These are phyloP conservation scores for Malus sylvestris DNA, from an alignment of 306 rosid genomes.

Conservation along the genomic window DNA sequence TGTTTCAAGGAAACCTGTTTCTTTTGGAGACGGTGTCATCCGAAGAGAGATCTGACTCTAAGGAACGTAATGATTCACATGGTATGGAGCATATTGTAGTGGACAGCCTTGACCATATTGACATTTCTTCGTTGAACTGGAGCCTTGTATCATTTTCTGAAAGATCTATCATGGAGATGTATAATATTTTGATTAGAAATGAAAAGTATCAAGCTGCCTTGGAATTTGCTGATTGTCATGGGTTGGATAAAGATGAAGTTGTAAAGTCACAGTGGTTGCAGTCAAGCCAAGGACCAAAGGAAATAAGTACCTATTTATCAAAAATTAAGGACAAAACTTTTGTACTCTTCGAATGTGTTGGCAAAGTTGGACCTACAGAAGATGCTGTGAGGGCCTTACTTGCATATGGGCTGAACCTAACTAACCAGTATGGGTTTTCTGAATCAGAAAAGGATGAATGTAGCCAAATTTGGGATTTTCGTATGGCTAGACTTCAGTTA, in stretches of 20 bases:
- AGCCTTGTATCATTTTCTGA: conserved; percentile 60
- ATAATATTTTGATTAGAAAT: conserved; percentile 48
- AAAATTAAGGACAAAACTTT: conserved; percentile 64
- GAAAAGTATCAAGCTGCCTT: conserved; percentile 64
- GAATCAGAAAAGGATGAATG: conserved; percentile 36
- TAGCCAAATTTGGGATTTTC: conserved; percentile 58
- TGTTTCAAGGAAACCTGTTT: conserved; percentile 49
- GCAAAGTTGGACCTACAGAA: conserved; percentile 82
- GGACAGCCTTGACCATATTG: conserved; percentile 42
- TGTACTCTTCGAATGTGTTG: conserved; percentile 72
- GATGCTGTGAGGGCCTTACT: conserved; percentile 71
- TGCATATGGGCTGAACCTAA: conserved; percentile 64
- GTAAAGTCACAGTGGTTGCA: conserved; percentile 93
- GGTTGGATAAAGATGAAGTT: conserved; percentile 76
- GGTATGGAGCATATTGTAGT: conserved; percentile 47
- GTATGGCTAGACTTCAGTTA: conserved; percentile 68
- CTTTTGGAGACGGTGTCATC: conserved; percentile 53
- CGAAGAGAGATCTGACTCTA: conserved; percentile 35
- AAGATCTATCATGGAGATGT: conserved; percentile 83
- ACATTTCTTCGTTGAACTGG: conserved; percentile 67
- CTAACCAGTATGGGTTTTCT: conserved; percentile 61
- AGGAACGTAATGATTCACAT: conserved; percentile 29
- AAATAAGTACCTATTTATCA: conserved; percentile 51
- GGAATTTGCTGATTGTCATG: conserved; percentile 66
- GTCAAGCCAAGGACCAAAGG: conserved; percentile 66